Conservation (phyloP, 805 yeast species). For the Clavispora asparagi region DNA sequence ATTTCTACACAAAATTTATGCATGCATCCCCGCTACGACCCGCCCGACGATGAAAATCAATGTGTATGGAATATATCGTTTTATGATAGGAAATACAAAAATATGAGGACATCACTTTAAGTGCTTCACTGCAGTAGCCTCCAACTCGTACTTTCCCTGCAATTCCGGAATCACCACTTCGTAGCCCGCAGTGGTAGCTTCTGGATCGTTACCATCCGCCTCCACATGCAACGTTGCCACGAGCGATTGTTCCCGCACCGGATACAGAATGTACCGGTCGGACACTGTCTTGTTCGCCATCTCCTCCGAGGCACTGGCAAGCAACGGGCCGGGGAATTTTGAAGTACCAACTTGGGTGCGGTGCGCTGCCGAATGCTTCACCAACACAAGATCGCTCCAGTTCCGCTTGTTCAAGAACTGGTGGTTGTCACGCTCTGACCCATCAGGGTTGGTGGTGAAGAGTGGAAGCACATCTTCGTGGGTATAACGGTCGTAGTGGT, state of each 20-base stretch:
- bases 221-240: slow-evolving; percentile 75
- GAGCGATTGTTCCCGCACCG: slow-evolving; percentile 51
- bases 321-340: slow-evolving; percentile 41
- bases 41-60: too few species aligned
- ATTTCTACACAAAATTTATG: too few species aligned
- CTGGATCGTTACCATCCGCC: slow-evolving; percentile 42
- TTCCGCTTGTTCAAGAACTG: slow-evolving; percentile 63
- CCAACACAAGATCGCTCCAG: slow-evolving; percentile 65
- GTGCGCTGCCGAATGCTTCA: slow-evolving; percentile 26
- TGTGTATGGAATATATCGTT: too few species aligned
- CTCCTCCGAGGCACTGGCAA: slow-evolving; percentile 9
- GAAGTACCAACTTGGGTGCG: slow-evolving; percentile 13
- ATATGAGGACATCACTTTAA: slow-evolving; percentile 2
- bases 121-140: slow-evolving; percentile 30
- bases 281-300: slow-evolving; percentile 7
- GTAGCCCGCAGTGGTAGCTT: slow-evolving; percentile 57
- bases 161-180: slow-evolving; percentile 67
- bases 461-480: slow-evolving; percentile 81
- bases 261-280: slow-evolving; percentile 44
- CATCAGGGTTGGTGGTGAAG: slow-evolving; percentile 57
- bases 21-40: too few species aligned
- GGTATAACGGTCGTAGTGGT: slow-evolving; percentile 58
- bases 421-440: slow-evolving; percentile 40
- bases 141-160: slow-evolving; percentile 27
- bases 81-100: too few species aligned